Percentiles rank a stretch among this genome's conserved stretches.
Conservation (phyloP, 2,329 filamentous ascomycete genomes). For the Delphinella strobiligena region DNA sequence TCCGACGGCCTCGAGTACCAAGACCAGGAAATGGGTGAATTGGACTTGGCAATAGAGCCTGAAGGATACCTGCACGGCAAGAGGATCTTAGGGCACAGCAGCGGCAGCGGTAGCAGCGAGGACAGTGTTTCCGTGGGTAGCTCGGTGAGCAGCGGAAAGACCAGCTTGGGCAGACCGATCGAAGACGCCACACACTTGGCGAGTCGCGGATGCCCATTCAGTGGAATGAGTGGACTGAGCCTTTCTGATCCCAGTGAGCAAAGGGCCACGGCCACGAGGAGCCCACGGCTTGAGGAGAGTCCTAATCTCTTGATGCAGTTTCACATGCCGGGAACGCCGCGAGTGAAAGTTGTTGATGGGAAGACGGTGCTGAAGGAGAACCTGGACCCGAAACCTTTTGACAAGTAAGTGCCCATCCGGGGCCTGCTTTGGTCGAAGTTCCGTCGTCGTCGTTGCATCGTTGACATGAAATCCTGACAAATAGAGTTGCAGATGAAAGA, state of each 20-base stretch:
- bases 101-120: background rate
- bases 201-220: slow-evolving; percentile 4
- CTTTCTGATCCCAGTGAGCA: slow-evolving; percentile 2
- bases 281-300: background rate
- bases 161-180: slow-evolving; percentile 6
- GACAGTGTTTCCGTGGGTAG: background rate
- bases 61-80: slow-evolving; percentile 6
- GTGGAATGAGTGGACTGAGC: slow-evolving; percentile 1
- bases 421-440: background rate
- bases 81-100: background rate
- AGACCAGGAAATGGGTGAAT: slow-evolving; percentile 1
- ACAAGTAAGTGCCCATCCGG: slow-evolving; percentile 5
- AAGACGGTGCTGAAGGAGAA: slow-evolving; percentile 11
- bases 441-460: background rate
- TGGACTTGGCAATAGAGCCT: background rate
- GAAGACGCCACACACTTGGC: slow-evolving; percentile 6
- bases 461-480: background rate
- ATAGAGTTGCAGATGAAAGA: background rate
- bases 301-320: slow-evolving; percentile 1
- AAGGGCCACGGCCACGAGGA: slow-evolving; percentile 1
- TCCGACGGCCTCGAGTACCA: slow-evolving; percentile 4
- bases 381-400: slow-evolving; percentile 8
- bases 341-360: slow-evolving; percentile 11
- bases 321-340: slow-evolving; percentile 9
- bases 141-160: slow-evolving; percentile 4